Conservation (phyloP, 768 basidiomycete genomes). For the Trametes cingulata region DNA sequence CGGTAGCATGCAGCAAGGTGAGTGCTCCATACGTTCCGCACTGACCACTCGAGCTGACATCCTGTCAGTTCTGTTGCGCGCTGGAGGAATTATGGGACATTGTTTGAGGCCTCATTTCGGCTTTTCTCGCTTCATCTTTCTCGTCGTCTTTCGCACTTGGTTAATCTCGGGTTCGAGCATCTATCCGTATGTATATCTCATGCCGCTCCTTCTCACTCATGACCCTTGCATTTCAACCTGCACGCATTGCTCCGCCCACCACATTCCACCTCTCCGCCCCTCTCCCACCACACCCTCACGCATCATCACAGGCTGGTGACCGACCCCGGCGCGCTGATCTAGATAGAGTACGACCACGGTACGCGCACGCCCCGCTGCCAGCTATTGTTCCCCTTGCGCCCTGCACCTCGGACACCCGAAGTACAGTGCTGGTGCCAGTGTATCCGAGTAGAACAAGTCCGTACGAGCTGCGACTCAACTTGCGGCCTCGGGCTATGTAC, state of each 20-base stretch:
- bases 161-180: neutral
- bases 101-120: slow-evolving; percentile 45
- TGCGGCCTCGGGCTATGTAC: slow-evolving; percentile 30
- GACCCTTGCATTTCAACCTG: slow-evolving; percentile 30
- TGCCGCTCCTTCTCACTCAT: slow-evolving; percentile 6
- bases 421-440: neutral
- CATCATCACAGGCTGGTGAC: slow-evolving; percentile 22
- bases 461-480: slow-evolving; percentile 35
- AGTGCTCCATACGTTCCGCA: slow-evolving; percentile 26
- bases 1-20: slow-evolving; percentile 97
- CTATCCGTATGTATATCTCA: slow-evolving; percentile 1
- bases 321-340: neutral
- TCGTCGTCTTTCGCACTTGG: neutral
- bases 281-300: neutral
- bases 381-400: slow-evolving; percentile 1
- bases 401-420: no score
- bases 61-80: slow-evolving; percentile 80
- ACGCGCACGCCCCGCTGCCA: slow-evolving; percentile 4
- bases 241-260: slow-evolving; percentile 21
- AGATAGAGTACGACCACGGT: neutral
- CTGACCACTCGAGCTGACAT: slow-evolving; percentile 5
- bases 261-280: neutral
- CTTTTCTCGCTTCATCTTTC: neutral
- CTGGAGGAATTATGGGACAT: slow-evolving; percentile 96
- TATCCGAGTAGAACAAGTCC: slow-evolving; percentile 14